Evolutionary conservation across 2,329 filamentous ascomycete species (phyloP), one percentile per base, ranked within the genome.

Genomic region (Apiospora phragmitis): DNA sequence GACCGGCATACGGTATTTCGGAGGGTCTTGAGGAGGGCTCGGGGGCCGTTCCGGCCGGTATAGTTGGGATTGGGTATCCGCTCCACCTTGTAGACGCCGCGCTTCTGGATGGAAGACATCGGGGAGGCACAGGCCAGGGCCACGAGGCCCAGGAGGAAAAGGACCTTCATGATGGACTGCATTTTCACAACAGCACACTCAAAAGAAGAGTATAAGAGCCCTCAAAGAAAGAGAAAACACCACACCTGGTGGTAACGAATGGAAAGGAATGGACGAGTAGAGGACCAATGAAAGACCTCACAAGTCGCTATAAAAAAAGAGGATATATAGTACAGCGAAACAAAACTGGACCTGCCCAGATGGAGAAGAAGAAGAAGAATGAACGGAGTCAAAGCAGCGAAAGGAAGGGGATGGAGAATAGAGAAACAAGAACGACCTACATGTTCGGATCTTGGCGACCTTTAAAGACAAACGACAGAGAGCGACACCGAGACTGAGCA

Each of bases 1-100:
- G 49, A 79, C 74, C 1, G 77, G 76, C 78, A 79, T 79, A 43
- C 76, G 75, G 69, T 79, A 79, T 79, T 79, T 32, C 76, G 73
- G n/a, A 79, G 74, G 21, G 77, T 76, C 70, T 79, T 79, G 21
- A 78, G 70, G 35, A 79, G 71, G 29, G 77, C 74, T 69, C 76
- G 73, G 49, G 77, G 77, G 4, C 78, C 78, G 70, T 79, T 79
- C 32, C 73, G 75, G n/a, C 76, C 76, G 32, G 71, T 73, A 42
- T 72, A 76, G 67, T 76, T 75, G n/a, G 77, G 78, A 66, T 79
- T 79, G 47, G 74, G 42, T 14, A 79, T 75, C 69, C 77, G 74
- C 68, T 79, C 77, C 49, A 79, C 77, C 68, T 79, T 79, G 72
- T 75, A 79, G 43, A 77, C 73, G 18, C 78, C 78, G 70, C 78